A percentile compares a stretch with the other conserved stretches of the same genome.
Conservation (phyloP, 208 protist genomes). For the Herpetomonas tarakana region DNA sequence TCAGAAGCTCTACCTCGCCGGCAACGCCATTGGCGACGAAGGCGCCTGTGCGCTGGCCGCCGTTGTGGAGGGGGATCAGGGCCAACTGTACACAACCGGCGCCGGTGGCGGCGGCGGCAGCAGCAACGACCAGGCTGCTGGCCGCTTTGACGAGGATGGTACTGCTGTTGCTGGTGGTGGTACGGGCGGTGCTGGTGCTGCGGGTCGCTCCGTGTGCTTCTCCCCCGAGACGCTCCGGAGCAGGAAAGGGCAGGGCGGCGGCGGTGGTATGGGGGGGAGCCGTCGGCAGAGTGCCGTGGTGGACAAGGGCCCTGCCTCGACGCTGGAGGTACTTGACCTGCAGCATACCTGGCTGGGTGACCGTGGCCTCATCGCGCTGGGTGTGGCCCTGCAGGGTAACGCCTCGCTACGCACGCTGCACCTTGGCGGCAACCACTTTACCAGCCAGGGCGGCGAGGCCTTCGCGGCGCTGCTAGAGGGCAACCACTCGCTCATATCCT, state of each 20-base stretch:
- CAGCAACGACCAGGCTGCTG: constrained; percentile 7
- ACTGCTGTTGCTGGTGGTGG: neutral
- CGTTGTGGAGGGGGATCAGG: constrained; percentile 37
- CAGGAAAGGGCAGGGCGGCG: neutral
- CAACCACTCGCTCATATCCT: constrained; percentile 51
- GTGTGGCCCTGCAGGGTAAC: constrained; percentile 74
- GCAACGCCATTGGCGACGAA: constrained; percentile 75
- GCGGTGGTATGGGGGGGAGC: too few species aligned
- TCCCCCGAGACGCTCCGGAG: neutral
- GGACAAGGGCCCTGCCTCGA: too few species aligned
- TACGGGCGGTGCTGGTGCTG: too few species aligned
- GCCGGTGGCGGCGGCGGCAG: too few species aligned
- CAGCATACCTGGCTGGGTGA: constrained; percentile 70
- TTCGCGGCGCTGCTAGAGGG: constrained; percentile 76
- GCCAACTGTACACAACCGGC: constrained; percentile 6
- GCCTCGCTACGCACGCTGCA: constrained; percentile 52
- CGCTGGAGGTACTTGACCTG: constrained; percentile 67
- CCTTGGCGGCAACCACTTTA: constrained; percentile 84
- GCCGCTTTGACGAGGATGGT: neutral
- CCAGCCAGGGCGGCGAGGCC: constrained; percentile 53
- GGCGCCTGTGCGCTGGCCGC: constrained; percentile 72
- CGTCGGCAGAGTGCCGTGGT: too few species aligned
- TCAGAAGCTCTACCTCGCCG: constrained; percentile 50
- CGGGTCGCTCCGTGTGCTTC: neutral
- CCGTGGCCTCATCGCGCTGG: constrained; percentile 79